These are phyloP conservation scores for Lasiodiplodia theobromae DNA, from an alignment of 2,329 filamentous ascomycete genomes.

Conservation along the genomic window DNA sequence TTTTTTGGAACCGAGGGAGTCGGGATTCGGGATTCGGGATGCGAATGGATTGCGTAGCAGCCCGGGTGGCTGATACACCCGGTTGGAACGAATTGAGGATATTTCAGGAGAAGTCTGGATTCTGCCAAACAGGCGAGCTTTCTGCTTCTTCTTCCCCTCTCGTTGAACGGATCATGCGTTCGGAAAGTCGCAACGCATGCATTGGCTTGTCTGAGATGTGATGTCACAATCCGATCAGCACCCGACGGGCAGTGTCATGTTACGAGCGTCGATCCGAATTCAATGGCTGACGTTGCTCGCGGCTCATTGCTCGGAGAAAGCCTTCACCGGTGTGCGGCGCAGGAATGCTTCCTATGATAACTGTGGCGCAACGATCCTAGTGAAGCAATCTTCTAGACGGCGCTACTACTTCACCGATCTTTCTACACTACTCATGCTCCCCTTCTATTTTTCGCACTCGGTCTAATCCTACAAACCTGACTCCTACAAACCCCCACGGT, in stretches of 20 bases:
- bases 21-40: background rate
- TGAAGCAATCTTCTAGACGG: background rate
- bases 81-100: slow-evolving; percentile 5
- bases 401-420: background rate
- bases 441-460: background rate
- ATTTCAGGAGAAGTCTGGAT: background rate
- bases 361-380: background rate
- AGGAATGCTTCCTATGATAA: background rate
- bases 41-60: background rate
- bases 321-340: background rate
- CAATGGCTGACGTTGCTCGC: background rate
- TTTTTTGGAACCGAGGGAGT: background rate
- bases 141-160: background rate
- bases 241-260: slow-evolving; percentile 3
- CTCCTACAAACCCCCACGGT: background rate
- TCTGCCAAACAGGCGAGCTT: background rate
- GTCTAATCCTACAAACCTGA: background rate
- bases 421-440: background rate
- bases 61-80: background rate
- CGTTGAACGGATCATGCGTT: background rate
- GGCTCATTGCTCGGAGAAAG: background rate
- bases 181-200: background rate
- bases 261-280: slow-evolving; percentile 11
- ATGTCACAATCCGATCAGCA: slow-evolving; percentile 6
- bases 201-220: background rate